Evolutionary conservation across 2,329 filamentous ascomycete genomes (phyloP).

Genomic region (Aureobasidium sp.): DNA sequence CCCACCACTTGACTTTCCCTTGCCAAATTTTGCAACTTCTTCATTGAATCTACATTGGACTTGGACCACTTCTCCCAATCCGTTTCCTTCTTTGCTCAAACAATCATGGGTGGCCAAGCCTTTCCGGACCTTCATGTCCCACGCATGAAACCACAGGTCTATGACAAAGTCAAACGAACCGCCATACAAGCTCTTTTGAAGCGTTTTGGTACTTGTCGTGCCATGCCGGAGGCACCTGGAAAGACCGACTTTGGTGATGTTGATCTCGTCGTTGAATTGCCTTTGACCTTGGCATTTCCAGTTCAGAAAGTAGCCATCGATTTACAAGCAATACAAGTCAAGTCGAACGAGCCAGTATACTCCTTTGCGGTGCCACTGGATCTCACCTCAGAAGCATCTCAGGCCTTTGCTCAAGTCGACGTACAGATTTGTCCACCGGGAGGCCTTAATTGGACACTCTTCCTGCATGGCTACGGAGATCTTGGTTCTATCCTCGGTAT

Average conservation of each 20-base stretch:
- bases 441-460: conserved; percentile 55
- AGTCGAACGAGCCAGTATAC: not conserved
- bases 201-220: conserved; percentile 44
- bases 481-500: conserved; percentile 59
- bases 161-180: conserved; percentile 44
- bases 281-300: conserved; percentile 2
- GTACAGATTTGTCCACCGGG: conserved; percentile 47
- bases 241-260: conserved; percentile 67
- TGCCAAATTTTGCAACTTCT: too few species aligned
- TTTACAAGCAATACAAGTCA: conserved; percentile 15
- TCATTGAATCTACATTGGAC: not conserved
- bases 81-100: conserved; percentile 7
- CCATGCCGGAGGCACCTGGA: conserved; percentile 60
- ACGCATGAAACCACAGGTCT: conserved; percentile 56
- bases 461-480: conserved; percentile 68
- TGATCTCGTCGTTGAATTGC: conserved; percentile 55
- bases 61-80: not conserved
- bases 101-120: conserved; percentile 58
- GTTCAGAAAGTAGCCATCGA: conserved; percentile 18
- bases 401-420: conserved; percentile 57
- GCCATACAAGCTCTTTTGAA: conserved; percentile 42
- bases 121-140: conserved; percentile 55
- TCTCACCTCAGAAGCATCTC: conserved; percentile 31
- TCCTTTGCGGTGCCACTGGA: conserved; percentile 46
- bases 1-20: not conserved